Evolutionary conservation across 495 filamentous ascomycete genomes (phyloP), one percentile per base, ranked within the genome.

Genomic region (Tirmania nivea): DNA sequence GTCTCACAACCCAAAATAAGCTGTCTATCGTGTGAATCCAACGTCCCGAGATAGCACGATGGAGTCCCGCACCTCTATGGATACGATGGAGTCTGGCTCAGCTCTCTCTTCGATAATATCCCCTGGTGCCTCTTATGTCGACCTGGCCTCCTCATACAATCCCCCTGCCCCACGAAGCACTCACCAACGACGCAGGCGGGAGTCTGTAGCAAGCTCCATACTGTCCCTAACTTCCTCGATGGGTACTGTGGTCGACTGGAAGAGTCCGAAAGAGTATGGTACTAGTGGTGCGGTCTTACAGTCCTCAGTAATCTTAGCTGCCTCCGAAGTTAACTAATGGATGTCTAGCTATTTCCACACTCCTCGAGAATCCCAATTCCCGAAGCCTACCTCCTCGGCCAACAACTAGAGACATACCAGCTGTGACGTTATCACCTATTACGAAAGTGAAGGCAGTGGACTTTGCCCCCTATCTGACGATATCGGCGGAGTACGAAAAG

Each of bases 401-500:
- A 0, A 87, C 84, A n/a, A 71, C 88, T 8, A 78, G 77, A 68
- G 90, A 99, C 65, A 99, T 99, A 49, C 87, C 90, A 0, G 89
- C 90, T 0, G 90, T 99, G 8, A 82, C 85, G 0, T 71, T 99
- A 52, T 88, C 89, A 6, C 93, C 92, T 54, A 87, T 96, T 51
- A 77, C 80, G 1, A 82, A 83, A 59, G 74, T 96, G 35, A 85
- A 95, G 14, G 62, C 77, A 0, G 76, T 80, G 54, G 79, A 77
- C 19, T 96, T 99, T 66, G 78, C 78, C 45, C 71, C 81, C 2
- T 99, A 96, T 63, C 69, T 99, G 3, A 72, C 78, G 2, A 64
- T 65, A 34, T 62, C 66, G 49, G 53, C 59, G 11, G 62, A 64
- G 54, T 65, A 64, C 42, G 62, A 61, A 48, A 65, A 52, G 35